These are phyloP conservation scores for Backusella tarrabulga DNA, from an alignment of 192 early-diverging fungal genomes.

Conservation along the genomic window DNA sequence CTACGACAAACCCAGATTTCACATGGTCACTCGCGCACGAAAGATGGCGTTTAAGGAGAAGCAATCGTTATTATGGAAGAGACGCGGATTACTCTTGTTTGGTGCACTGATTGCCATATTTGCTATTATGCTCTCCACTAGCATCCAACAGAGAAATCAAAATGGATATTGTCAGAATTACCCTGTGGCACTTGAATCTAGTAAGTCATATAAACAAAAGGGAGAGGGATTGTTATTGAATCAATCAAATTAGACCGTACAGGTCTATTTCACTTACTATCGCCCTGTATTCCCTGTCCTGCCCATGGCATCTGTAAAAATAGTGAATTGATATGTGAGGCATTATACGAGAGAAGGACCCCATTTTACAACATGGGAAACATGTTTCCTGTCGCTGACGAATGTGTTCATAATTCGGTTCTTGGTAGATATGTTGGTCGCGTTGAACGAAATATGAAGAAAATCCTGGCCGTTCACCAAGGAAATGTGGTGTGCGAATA, in stretches of 20 bases:
- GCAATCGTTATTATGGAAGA: background rate
- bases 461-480: background rate
- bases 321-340: slow-evolving; percentile 9
- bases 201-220: background rate
- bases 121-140: background rate
- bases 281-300: slow-evolving; percentile 13
- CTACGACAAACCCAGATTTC: background rate
- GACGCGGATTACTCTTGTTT: background rate
- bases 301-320: slow-evolving; percentile 3
- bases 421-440: background rate
- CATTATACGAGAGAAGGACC: slow-evolving; percentile 1
- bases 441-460: slow-evolving; percentile 2
- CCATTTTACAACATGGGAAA: background rate
- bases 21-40: background rate
- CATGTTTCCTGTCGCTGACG: slow-evolving; percentile 12
- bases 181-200: background rate
- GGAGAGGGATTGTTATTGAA: background rate
- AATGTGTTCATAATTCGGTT: slow-evolving; percentile 12
- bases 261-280: background rate
- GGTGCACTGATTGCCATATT: background rate
- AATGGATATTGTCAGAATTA: slow-evolving; percentile 13
- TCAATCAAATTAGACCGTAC: background rate
- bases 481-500: background rate
- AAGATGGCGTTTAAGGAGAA: background rate
- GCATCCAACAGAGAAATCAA: background rate